Percentiles rank a stretch among this genome's conserved stretches.
phyloP scores from a whole-genome alignment of 2,329 filamentous ascomycete species.

The Whalleya microplaca region DNA sequence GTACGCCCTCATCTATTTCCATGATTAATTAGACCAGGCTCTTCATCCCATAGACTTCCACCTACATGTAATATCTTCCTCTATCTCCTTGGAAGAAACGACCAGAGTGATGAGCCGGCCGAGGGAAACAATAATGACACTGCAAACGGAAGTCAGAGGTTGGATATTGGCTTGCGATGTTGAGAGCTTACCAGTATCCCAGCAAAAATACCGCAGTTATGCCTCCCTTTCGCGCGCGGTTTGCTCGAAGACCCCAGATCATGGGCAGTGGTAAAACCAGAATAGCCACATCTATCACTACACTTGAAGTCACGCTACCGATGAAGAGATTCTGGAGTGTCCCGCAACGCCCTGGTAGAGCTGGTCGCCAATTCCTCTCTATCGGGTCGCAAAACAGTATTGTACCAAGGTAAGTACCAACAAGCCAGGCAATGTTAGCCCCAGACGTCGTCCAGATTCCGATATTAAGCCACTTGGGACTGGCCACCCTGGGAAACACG shows the following conservation, averaged over 20 bases:
- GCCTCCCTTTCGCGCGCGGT: not conserved
- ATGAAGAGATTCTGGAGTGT: not conserved
- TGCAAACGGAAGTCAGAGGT: not conserved
- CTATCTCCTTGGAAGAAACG: not conserved
- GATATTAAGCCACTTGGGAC: not conserved
- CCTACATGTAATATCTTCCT: not conserved
- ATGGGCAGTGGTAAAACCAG: not conserved
- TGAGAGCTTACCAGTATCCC: conserved; percentile 1
- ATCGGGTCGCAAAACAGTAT: not conserved
- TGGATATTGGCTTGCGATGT: too few relatives aligned
- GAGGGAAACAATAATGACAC: conserved; percentile 1
- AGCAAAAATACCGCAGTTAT: not conserved
- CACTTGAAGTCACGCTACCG: not conserved
- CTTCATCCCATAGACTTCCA: not conserved
- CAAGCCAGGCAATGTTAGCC: not conserved
- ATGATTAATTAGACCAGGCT: not conserved
- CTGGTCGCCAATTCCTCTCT: not conserved
- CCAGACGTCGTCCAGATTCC: not conserved
- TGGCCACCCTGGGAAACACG: not conserved
- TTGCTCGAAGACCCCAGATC: not conserved
- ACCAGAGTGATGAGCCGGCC: not conserved
- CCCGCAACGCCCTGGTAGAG: not conserved
- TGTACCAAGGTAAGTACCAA: not conserved
- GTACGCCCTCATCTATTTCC: not conserved
- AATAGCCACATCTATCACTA: not conserved